Base-by-base conservation (phyloP, 176 grass and related monocot species). In the Canna indica region DNA sequence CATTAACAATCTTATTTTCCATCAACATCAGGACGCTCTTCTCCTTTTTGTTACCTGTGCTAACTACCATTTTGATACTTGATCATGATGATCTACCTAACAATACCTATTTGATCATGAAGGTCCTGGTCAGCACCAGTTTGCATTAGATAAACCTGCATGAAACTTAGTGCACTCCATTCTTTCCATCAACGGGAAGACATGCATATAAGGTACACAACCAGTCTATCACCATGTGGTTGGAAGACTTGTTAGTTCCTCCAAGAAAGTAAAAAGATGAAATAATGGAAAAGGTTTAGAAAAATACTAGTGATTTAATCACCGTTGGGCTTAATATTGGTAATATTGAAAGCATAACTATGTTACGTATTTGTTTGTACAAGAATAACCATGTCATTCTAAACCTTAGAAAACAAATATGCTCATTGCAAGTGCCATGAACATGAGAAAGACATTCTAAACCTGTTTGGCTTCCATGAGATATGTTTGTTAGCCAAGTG, bases 111-210 rank as follows among this genome's bases (percentile, higher is more conserved):
- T 62, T 32, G 26, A 36, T 24, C 63, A 66, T 66, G 32, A 32
- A 63, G 28, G 28, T 34, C 9, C 31, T 50, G 17, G 10, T 35
- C 47, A 71, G 30, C 47, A n/a, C 7, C 30, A 70, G 29, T 69
- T 69, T 28, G 44, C 15, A 34, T 71, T 20, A 34, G 9, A 66
- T 66, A 66, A 66, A 66, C 63, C 63, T 66, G 63, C 63, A 66
- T 66, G 32, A 36, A 39, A 22, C 35, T 66, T 66, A 38, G 34
- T 66, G 35, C 12, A 41, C 35, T 66, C 10, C 34, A 13, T 38
- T 36, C 33, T 8, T 64, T 65, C 17, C 33, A 65, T 15, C 62
- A 65, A 36, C 15, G 32, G 22, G 33, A 65, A 65, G 62, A 36
- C 17, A 65, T 12, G 8, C 3, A 24, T 11, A 36, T 36, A 16